A percentile compares a stretch with the other conserved stretches of the same genome.
phyloP scores from a whole-genome alignment of 768 basidiomycete species.

The Suillus subluteus region DNA sequence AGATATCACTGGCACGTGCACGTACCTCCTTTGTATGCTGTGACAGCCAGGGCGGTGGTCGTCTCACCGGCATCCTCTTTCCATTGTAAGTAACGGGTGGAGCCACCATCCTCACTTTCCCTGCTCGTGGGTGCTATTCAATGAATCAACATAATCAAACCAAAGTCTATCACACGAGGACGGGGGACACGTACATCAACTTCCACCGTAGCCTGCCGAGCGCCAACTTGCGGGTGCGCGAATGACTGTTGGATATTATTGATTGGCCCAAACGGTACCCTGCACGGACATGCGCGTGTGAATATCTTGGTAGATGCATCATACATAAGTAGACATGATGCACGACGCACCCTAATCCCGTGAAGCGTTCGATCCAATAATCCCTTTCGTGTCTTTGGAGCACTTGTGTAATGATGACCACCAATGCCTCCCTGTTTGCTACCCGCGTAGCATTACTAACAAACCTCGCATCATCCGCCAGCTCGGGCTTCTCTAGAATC shows the following conservation, averaged over 20 bases:
- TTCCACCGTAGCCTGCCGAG: conserved; percentile 74
- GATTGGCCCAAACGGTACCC: conserved; percentile 88
- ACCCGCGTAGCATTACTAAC: conserved; percentile 78
- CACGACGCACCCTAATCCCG: conserved; percentile 72
- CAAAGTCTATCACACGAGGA: conserved; percentile 26
- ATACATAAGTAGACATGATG: conserved; percentile 13
- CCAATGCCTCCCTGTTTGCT: conserved; percentile 68
- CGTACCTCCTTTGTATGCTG: conserved; percentile 80
- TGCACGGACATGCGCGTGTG: conserved; percentile 31
- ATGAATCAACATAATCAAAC: conserved; percentile 12
- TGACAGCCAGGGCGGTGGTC: conserved; percentile 86
- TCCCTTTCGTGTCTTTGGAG: conserved; percentile 61
- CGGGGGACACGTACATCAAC: conserved; percentile 64
- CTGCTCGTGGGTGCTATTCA: conserved; percentile 70
- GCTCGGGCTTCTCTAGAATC: conserved; percentile 63
- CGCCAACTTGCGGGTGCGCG: conserved; percentile 82
- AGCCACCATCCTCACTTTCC: conserved; percentile 77
- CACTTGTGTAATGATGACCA: conserved; percentile 65
- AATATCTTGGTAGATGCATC: conserved; percentile 8
- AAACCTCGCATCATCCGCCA: conserved; percentile 66
- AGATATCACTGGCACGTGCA: conserved; percentile 7
- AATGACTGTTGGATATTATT: conserved; percentile 92
- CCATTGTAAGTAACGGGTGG: conserved; percentile 86
- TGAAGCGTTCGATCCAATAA: conserved; percentile 77
- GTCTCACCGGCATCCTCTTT: conserved; percentile 68